phyloP scores from a whole-genome alignment of 225 moss, liverwort and hornwort genomes.

The Neckera pumila region DNA sequence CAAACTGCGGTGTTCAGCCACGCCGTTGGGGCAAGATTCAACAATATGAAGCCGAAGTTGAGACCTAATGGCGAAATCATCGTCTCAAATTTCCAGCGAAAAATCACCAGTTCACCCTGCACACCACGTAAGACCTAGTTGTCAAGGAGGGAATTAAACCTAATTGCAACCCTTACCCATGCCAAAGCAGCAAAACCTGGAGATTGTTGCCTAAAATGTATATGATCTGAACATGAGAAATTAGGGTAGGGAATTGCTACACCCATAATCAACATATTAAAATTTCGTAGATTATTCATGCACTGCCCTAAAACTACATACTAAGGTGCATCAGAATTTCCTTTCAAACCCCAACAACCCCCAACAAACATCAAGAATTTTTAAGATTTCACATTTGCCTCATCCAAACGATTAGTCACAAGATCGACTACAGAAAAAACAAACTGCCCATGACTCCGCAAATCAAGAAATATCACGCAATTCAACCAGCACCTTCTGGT shows the following conservation, averaged over 20 bases:
- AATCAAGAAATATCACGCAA: not conserved
- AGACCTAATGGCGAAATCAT: slow-evolving; percentile 7
- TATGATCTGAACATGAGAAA: not conserved
- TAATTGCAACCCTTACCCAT: not conserved
- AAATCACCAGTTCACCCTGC: slow-evolving; percentile 27
- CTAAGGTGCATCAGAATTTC: not conserved
- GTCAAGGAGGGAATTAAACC: not conserved
- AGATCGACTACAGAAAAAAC: not conserved
- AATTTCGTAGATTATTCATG: too few relatives aligned
- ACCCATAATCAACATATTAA: not conserved
- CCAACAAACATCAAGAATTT: too few relatives aligned
- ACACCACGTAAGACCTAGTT: not conserved
- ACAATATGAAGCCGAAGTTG: slow-evolving; percentile 19
- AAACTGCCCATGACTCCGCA: not conserved
- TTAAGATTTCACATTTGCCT: not conserved
- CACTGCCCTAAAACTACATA: not conserved
- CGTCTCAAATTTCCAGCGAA: slow-evolving; percentile 19
- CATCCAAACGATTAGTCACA: not conserved
- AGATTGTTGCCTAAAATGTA: not conserved
- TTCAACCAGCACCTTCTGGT: not conserved
- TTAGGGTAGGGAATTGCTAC: not conserved
- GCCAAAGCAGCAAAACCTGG: not conserved
- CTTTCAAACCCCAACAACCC: too few relatives aligned
- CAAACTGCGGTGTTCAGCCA: slow-evolving; percentile 23
- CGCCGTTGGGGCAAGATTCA: slow-evolving; percentile 19